A percentile compares a stretch with the other conserved stretches of the same genome.
Conservation (phyloP, 2,329 filamentous ascomycete genomes). For the Ceratocystis smalleyi region DNA sequence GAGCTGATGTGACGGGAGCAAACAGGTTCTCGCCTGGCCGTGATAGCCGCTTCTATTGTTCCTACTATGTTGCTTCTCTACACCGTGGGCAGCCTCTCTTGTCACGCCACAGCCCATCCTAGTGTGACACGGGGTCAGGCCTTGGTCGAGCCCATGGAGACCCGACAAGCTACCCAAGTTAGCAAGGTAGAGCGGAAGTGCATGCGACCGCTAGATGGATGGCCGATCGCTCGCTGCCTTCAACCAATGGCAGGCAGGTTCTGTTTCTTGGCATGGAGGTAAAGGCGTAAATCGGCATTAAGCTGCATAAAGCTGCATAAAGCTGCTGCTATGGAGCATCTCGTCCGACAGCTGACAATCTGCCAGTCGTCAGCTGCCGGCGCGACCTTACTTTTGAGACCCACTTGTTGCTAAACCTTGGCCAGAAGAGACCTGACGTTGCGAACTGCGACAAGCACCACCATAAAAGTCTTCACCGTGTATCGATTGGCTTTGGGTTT, state of each 20-base stretch:
- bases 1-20: no score
- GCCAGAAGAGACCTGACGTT: neutral
- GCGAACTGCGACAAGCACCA: conserved; percentile 5
- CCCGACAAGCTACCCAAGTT: neutral
- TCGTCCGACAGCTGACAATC: neutral
- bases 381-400: neutral
- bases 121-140: neutral
- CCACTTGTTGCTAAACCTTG: conserved; percentile 1
- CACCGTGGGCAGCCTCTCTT: no score
- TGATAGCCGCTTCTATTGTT: no score
- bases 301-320: neutral
- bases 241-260: neutral
- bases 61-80: no score
- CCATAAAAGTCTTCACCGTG: neutral
- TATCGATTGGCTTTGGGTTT: neutral
- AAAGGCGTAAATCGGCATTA: no score
- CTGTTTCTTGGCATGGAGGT: neutral
- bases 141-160: neutral
- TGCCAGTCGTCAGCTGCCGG: neutral
- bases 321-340: neutral
- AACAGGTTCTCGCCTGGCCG: no score
- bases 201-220: neutral
- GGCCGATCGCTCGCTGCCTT: neutral
- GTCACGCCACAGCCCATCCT: no score
- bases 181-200: neutral